Conservation (phyloP, 352 stramenopile genomes). For the Phytophthora foliorum region DNA sequence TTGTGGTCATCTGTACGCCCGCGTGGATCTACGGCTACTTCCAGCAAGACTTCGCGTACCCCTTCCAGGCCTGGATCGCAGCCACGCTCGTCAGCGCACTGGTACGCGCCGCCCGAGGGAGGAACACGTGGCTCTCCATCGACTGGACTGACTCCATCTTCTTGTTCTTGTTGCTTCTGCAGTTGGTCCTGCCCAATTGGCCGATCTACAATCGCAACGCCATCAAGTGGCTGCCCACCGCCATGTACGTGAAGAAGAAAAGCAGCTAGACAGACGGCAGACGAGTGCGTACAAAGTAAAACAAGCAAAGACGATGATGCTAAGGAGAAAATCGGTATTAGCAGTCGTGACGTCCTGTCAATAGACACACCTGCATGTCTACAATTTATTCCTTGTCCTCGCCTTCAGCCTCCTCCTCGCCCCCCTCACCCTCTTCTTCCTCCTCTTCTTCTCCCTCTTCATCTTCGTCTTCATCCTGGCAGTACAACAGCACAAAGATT, state of each 20-base stretch:
- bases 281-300: background rate
- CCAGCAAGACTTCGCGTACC: conserved; percentile 85
- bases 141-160: conserved; percentile 5
- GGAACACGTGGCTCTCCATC: conserved; percentile 25
- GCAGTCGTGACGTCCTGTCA: conserved; percentile 1
- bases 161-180: conserved; percentile 8
- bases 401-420: conserved; percentile 30
- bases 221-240: conserved; percentile 83
- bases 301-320: too few relatives aligned
- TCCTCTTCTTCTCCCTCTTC: conserved; percentile 52
- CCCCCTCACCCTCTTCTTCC: conserved; percentile 46
- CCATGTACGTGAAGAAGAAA: conserved; percentile 80
- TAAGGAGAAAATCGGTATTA: conserved; percentile 33
- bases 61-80: conserved; percentile 74
- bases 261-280: conserved; percentile 29
- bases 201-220: conserved; percentile 86
- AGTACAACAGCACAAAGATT: conserved; percentile 14
- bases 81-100: conserved; percentile 68
- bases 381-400: conserved; percentile 45
- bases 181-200: conserved; percentile 87
- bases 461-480: conserved; percentile 55
- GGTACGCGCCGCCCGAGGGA: conserved; percentile 39
- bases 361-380: background rate
- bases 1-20: conserved; percentile 79
- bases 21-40: conserved; percentile 89